A percentile compares a stretch with the other conserved stretches of the same genome.
phyloP scores from a whole-genome alignment of 2,329 filamentous ascomycete genomes.

The Cadophora sp. region DNA sequence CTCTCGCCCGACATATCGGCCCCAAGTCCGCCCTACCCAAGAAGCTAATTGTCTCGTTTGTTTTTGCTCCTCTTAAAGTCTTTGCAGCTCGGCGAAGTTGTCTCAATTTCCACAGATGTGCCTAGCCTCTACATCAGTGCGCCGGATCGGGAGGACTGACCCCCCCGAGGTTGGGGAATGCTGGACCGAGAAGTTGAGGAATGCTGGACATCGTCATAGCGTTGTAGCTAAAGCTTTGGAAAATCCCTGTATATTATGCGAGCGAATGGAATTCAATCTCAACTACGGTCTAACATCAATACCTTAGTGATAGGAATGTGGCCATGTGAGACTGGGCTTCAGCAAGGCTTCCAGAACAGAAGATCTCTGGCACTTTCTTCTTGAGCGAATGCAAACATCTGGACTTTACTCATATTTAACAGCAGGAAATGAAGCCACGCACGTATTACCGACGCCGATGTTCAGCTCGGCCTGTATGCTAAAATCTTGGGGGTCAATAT shows the following conservation, averaged over 20 bases:
- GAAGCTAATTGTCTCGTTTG: neutral
- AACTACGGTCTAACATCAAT: too few species aligned
- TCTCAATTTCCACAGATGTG: neutral
- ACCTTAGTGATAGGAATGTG: neutral
- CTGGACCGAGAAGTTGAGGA: neutral
- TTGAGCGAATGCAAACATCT: neutral
- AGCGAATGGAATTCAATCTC: neutral
- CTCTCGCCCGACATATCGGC: neutral
- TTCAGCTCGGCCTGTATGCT: neutral
- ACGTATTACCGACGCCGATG: neutral
- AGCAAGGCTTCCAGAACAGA: neutral
- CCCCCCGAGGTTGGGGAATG: neutral
- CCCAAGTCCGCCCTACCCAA: neutral
- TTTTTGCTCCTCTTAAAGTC: neutral
- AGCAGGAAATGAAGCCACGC: neutral
- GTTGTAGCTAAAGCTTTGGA: neutral
- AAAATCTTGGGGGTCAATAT: neutral
- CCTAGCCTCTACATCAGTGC: neutral
- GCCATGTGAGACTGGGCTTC: neutral
- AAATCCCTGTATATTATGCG: neutral
- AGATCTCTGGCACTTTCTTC: neutral
- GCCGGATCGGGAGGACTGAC: neutral
- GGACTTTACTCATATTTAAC: neutral
- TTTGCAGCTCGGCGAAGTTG: neutral
- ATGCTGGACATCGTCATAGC: neutral